phyloP scores from a whole-genome alignment of 1,139 yeast genomes.

The Debaryomyces udenii region DNA sequence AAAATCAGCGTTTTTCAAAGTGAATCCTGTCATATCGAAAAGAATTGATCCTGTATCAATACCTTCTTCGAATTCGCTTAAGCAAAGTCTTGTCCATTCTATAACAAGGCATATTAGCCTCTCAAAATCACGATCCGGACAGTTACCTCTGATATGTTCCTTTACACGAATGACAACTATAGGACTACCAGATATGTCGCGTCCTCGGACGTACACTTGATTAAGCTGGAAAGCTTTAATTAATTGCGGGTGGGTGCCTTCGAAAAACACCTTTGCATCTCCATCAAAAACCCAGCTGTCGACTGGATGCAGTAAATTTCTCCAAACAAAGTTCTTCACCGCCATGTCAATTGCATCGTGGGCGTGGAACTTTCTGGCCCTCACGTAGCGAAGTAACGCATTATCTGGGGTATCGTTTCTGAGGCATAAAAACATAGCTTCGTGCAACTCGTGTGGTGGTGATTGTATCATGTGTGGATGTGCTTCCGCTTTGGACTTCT shows the following conservation, averaged over 20 bases:
- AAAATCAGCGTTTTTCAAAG: conserved; percentile 82
- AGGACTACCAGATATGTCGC: conserved; percentile 67
- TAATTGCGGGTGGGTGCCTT: conserved; percentile 41
- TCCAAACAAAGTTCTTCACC: conserved; percentile 70
- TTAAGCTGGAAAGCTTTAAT: conserved; percentile 54
- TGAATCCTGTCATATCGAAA: conserved; percentile 75
- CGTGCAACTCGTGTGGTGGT: conserved; percentile 6
- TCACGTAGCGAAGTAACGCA: conserved; percentile 61
- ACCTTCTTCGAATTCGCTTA: conserved; percentile 52
- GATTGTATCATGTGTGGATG: neutral
- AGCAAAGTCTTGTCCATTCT: conserved; percentile 67
- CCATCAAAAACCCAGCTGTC: conserved; percentile 63
- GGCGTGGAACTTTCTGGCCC: conserved; percentile 77
- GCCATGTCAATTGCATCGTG: conserved; percentile 67
- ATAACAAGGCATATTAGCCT: conserved; percentile 65
- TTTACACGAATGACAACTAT: conserved; percentile 73
- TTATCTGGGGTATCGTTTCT: conserved; percentile 74
- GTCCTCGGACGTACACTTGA: conserved; percentile 68
- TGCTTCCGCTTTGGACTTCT: neutral
- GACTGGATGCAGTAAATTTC: conserved; percentile 56
- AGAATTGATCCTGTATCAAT: conserved; percentile 55
- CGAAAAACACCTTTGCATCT: conserved; percentile 43
- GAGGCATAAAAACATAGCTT: conserved; percentile 6
- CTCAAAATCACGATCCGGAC: conserved; percentile 68
- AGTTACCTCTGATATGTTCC: conserved; percentile 71